Evolutionary conservation across 306 rosid species (phyloP).

Genomic region (Vigna reflexopilosa): DNA sequence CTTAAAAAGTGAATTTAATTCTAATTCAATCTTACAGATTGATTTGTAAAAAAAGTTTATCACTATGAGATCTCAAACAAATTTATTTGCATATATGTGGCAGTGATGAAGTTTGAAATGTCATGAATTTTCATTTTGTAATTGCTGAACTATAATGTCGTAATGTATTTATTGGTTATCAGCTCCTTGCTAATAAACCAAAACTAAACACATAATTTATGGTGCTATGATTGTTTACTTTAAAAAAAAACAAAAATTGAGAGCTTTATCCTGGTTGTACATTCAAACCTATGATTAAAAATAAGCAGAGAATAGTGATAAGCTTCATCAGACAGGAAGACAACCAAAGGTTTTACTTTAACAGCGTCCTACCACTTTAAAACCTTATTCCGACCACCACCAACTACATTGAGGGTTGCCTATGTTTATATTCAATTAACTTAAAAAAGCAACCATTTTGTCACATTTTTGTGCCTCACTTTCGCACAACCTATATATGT

Average conservation of each 20-base stretch:
- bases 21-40: no score
- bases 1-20: no score
- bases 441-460: constrained; percentile 34
- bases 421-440: constrained; percentile 40
- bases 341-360: constrained; percentile 52
- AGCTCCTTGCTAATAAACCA: not conserved
- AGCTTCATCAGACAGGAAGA: constrained; percentile 56
- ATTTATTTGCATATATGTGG: not conserved
- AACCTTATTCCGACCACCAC: constrained; percentile 49
- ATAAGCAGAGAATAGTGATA: not conserved
- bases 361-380: constrained; percentile 39
- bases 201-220: not conserved
- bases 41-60: no score
- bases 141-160: not conserved
- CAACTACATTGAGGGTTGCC: constrained; percentile 41
- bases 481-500: not conserved
- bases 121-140: not conserved
- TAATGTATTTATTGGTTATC: not conserved
- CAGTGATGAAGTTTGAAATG: not conserved
- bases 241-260: not conserved
- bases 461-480: constrained; percentile 3
- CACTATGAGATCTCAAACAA: no score
- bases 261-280: constrained; percentile 7
- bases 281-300: constrained; percentile 39
- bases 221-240: constrained; percentile 22